Conservation (phyloP, 2,329 filamentous ascomycete genomes). For the Immersiporthe knoxdaviesiana region DNA sequence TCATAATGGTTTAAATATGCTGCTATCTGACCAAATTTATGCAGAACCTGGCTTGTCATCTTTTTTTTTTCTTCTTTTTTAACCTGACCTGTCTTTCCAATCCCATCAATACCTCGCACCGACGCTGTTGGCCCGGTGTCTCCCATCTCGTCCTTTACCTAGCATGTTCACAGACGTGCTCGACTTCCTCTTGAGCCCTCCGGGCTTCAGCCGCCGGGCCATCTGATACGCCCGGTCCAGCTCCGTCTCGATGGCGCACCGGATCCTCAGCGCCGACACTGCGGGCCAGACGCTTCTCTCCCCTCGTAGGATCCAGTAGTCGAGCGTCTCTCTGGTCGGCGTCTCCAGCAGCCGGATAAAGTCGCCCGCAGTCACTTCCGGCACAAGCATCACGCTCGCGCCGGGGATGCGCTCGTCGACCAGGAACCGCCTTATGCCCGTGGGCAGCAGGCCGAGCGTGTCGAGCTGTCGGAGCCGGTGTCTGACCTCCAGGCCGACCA, state of each 20-base stretch:
- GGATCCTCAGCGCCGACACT: slow-evolving; percentile 76
- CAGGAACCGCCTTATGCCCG: slow-evolving; percentile 72
- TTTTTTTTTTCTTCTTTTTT: neutral
- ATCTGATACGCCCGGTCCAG: slow-evolving; percentile 84
- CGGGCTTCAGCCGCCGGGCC: slow-evolving; percentile 66
- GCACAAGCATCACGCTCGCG: slow-evolving; percentile 78
- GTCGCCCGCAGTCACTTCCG: slow-evolving; percentile 73
- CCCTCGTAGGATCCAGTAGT: slow-evolving; percentile 84
- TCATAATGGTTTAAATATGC: neutral
- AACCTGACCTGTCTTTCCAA: too few species aligned
- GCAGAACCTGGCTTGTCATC: neutral
- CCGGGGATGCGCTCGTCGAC: slow-evolving; percentile 83
- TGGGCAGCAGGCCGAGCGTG: slow-evolving; percentile 72
- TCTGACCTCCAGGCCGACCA: slow-evolving; percentile 76
- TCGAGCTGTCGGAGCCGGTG: slow-evolving; percentile 84
- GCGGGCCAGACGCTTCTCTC: slow-evolving; percentile 92
- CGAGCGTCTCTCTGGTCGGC: slow-evolving; percentile 73
- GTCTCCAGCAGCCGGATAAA: slow-evolving; percentile 81
- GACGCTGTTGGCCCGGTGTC: slow-evolving; percentile 32
- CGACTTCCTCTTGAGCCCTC: slow-evolving; percentile 51
- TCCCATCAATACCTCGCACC: slow-evolving; percentile 28
- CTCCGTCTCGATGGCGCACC: slow-evolving; percentile 85
- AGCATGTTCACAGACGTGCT: slow-evolving; percentile 38
- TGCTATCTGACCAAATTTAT: neutral
- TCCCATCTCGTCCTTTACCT: slow-evolving; percentile 29